Conservation (phyloP, 345 rosid genomes). For the Bruguiera sexangula region DNA sequence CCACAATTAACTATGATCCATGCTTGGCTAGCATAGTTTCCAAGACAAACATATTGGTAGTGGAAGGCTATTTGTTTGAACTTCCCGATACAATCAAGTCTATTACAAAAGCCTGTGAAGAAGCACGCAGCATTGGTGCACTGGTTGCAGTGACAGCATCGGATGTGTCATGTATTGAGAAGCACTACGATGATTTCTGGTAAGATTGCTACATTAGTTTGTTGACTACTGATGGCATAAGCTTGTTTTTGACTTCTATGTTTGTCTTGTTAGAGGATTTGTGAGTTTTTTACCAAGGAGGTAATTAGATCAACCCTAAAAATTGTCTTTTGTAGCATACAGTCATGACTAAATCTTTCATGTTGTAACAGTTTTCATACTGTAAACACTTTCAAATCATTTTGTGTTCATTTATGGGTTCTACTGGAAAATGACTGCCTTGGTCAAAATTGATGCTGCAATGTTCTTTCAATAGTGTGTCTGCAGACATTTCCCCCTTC, state of each 20-base stretch:
- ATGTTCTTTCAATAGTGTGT: not conserved
- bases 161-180: constrained; percentile 88
- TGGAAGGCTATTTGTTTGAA: constrained; percentile 96
- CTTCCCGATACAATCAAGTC: constrained; percentile 83
- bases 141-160: constrained; percentile 92
- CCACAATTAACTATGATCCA: constrained; percentile 66
- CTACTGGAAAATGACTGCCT: not conserved
- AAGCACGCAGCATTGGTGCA: constrained; percentile 70
- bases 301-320: not conserved
- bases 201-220: constrained; percentile 22
- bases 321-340: too few species aligned
- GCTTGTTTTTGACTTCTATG: not conserved
- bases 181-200: constrained; percentile 94
- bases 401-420: too few species aligned
- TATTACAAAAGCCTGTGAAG: constrained; percentile 78
- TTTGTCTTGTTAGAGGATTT: not conserved
- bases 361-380: not conserved
- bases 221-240: not conserved
- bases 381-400: not conserved
- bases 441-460: too few species aligned
- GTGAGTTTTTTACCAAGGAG: not conserved
- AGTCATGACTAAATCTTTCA: not conserved
- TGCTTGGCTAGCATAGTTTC: constrained; percentile 69
- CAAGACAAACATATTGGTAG: constrained; percentile 68
- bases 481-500: not conserved